Percentiles rank a stretch among this genome's conserved stretches.
These are phyloP conservation scores for Porcisia hertigi DNA, from an alignment of 208 protist genomes.

Conservation along the genomic window DNA sequence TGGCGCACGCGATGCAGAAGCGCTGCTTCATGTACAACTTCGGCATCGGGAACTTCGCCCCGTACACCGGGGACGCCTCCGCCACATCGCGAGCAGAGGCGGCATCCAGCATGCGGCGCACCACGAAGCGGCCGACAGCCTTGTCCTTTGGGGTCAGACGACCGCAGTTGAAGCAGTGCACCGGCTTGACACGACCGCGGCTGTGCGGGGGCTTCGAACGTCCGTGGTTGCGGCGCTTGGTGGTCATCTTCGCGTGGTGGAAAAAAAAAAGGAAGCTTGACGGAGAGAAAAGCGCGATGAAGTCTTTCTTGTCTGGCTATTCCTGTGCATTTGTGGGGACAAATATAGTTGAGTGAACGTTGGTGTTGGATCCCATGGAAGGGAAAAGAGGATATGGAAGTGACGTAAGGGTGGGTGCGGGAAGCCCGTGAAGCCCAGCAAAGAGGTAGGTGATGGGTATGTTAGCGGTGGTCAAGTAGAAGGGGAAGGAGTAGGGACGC, in stretches of 20 bases:
- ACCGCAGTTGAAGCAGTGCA: constrained; percentile 95
- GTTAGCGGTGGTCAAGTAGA: too few relatives aligned
- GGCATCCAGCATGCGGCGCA: constrained; percentile 98
- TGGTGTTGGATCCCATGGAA: background rate
- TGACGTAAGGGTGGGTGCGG: background rate
- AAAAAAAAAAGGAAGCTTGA: background rate
- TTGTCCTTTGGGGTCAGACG: constrained; percentile 96
- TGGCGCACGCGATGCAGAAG: constrained; percentile 99
- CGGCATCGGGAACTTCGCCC: constrained; percentile 94
- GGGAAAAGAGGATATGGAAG: background rate
- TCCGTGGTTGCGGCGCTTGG: constrained; percentile 94
- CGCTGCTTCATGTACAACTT: constrained; percentile 99
- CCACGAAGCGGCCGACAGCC: constrained; percentile 98
- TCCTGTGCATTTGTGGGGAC: background rate
- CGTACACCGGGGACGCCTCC: constrained; percentile 94
- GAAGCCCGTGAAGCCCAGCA: too few relatives aligned
- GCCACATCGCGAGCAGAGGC: constrained; percentile 97
- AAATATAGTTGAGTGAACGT: background rate
- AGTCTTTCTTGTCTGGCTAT: constrained; percentile 2
- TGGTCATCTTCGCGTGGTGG: constrained; percentile 63
- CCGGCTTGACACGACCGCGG: constrained; percentile 89
- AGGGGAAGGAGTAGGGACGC: too few relatives aligned
- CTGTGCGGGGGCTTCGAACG: constrained; percentile 90
- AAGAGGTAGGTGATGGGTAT: too few relatives aligned
- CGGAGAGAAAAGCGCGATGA: background rate